Evolutionary conservation across 192 early-diverging fungal species (phyloP).

Genomic region (Backusella morwellensis): DNA sequence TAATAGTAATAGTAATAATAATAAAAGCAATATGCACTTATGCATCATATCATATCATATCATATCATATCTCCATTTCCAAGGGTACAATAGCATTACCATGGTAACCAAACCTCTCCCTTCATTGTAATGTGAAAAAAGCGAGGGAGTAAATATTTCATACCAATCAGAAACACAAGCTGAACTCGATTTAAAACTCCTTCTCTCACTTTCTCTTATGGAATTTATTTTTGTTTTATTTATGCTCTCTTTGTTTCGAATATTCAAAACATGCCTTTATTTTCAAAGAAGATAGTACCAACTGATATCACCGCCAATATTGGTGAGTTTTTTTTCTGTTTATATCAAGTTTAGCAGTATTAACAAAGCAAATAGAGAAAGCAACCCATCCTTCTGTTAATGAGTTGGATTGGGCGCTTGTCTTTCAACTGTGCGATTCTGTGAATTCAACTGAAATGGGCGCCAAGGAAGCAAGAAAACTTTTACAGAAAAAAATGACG

Average conservation of each 20-base stretch:
- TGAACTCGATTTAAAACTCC: neutral
- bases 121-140: neutral
- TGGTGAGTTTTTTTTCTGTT: slow-evolving; percentile 14
- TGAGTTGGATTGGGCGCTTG: slow-evolving; percentile 35
- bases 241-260: neutral
- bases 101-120: neutral
- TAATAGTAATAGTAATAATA: neutral
- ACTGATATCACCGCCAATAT: slow-evolving; percentile 37
- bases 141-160: neutral
- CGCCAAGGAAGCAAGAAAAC: slow-evolving; percentile 39
- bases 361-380: slow-evolving; percentile 14
- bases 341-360: neutral
- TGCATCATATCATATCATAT: neutral
- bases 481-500: slow-evolving; percentile 38
- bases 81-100: neutral
- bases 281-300: slow-evolving; percentile 37
- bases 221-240: slow-evolving; percentile 1
- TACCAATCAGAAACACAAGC: neutral
- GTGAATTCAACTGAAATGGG: slow-evolving; percentile 31
- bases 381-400: slow-evolving; percentile 17
- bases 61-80: neutral
- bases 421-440: slow-evolving; percentile 30
- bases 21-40: neutral
- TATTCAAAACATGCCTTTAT: slow-evolving; percentile 29
- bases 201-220: neutral